Base-by-base conservation (phyloP, 2,329 filamentous ascomycete genomes). In the Trichoderma breve region DNA sequence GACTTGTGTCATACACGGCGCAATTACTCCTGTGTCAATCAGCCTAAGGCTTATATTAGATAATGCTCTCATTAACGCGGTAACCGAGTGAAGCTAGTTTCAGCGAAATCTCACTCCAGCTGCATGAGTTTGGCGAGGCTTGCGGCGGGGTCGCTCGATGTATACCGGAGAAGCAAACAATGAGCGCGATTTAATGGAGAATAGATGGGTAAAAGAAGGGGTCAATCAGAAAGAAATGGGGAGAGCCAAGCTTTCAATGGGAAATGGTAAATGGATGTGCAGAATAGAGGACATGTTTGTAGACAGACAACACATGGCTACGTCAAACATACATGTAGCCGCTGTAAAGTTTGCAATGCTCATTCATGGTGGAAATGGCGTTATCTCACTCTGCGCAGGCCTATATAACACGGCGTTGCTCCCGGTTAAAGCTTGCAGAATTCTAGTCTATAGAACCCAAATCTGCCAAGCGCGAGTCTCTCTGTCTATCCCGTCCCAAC, bases 321-420 rank as follows among this genome's bases (percentile, higher is more conserved):
- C 47, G 47, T 53, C 47, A 21, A 53, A 24, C 47, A 24, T 53
- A 53, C 47, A 53, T 24, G 47, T 53, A 53, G n/a, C 47, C 21
- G 47, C 47, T 14, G 47, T 39, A 2, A 39, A 26, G 28, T 60
- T 34, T 34, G 57, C 57, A 24, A 53, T 67, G 18, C 64, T 57
- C 64, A 67, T 67, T 6, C 64, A 30, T 28, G 51, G 51, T 21
- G 18, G 51, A 67, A 58, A 67, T 58, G 64, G 55, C 65, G 65
- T 60, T 60, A 68, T 68, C 36, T 6, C 53, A 47, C 28, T 4
- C n/a, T 21, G 26, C 32, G 63, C 21, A 24, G 8, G 18, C 39
- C 21, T 55, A 36, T 55, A 36, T 21, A 67, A 28, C 39, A 53
- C 24, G 28, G 3, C 24, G 12, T 6, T 32, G 53, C 34, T 24